Percentiles rank a stretch among this genome's conserved stretches.
Evolutionary conservation across 176 grass and related monocot species (phyloP).

Genomic region (Tillandsia fasciculata): DNA sequence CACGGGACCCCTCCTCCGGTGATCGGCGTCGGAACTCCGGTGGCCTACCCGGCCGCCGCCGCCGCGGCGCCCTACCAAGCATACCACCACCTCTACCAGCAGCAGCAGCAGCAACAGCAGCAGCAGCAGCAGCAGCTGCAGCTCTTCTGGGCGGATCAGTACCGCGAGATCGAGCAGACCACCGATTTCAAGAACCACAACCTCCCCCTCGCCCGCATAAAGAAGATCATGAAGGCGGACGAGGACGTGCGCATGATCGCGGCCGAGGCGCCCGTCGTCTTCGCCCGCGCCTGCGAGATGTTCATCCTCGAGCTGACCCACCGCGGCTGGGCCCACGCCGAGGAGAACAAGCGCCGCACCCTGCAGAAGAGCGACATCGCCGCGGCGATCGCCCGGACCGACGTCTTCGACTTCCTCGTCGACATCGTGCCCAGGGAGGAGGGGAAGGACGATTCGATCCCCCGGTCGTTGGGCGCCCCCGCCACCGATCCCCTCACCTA

Average conservation of each 20-base stretch:
- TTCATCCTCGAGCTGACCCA: conserved; percentile 39
- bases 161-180: conserved; percentile 25
- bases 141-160: conserved; percentile 26
- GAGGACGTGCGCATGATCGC: conserved; percentile 33
- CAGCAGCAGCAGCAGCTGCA: conserved; percentile 20
- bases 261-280: conserved; percentile 33
- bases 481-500: not conserved
- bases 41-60: not conserved
- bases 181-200: conserved; percentile 31
- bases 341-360: conserved; percentile 26
- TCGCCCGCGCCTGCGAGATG: conserved; percentile 41
- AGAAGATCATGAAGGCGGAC: conserved; percentile 36
- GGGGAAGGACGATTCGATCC: not conserved
- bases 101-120: conserved; percentile 14
- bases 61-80: not conserved
- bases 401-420: conserved; percentile 23
- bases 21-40: not conserved
- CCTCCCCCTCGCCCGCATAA: conserved; percentile 29
- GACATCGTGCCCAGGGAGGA: conserved; percentile 11
- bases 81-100: conserved; percentile 12
- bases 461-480: not conserved
- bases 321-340: conserved; percentile 26
- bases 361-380: conserved; percentile 23
- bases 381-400: conserved; percentile 13
- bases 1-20: not conserved